These are phyloP conservation scores for Gypsophila paniculata DNA, from an alignment of 179 eudicot genomes.

Conservation along the genomic window DNA sequence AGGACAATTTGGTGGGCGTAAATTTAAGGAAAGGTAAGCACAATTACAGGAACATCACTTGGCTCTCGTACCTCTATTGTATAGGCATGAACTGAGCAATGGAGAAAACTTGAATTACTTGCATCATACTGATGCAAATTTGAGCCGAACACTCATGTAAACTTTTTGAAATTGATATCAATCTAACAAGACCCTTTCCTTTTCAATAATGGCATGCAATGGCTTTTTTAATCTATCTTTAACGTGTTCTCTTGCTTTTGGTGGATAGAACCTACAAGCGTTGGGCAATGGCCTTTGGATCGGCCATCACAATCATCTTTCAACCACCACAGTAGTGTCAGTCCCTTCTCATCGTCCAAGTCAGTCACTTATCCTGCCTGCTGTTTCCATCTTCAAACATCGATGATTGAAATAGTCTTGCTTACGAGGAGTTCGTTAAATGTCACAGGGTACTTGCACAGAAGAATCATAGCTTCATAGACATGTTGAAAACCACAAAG, in stretches of 20 bases:
- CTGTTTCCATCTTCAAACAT: not conserved
- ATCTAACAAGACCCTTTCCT: not conserved
- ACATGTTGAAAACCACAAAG: conserved; percentile 69
- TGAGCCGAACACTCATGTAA: not conserved
- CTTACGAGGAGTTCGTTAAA: conserved; percentile 11
- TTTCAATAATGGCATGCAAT: not conserved
- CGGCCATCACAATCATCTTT: conserved; percentile 70
- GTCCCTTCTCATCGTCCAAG: conserved; percentile 71
- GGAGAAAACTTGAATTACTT: not conserved
- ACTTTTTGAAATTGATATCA: not conserved
- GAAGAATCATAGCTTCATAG: conserved; percentile 64
- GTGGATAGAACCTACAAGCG: conserved; percentile 46
- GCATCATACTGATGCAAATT: not conserved
- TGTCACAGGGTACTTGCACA: conserved; percentile 48
- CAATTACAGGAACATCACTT: not conserved
- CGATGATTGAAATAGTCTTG: conserved; percentile 5
- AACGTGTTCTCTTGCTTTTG: conserved; percentile 8
- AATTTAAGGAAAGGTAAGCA: conserved; percentile 50
- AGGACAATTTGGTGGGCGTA: conserved; percentile 61
- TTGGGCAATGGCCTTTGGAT: conserved; percentile 58
- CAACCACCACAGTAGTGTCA: conserved; percentile 48
- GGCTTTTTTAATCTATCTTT: not conserved
- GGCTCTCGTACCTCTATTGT: not conserved
- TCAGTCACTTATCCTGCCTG: conserved; percentile 41
- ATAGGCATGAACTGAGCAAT: conserved; percentile 6